phyloP scores from a whole-genome alignment of 495 filamentous ascomycete species.

The Penicillium fimorum region DNA sequence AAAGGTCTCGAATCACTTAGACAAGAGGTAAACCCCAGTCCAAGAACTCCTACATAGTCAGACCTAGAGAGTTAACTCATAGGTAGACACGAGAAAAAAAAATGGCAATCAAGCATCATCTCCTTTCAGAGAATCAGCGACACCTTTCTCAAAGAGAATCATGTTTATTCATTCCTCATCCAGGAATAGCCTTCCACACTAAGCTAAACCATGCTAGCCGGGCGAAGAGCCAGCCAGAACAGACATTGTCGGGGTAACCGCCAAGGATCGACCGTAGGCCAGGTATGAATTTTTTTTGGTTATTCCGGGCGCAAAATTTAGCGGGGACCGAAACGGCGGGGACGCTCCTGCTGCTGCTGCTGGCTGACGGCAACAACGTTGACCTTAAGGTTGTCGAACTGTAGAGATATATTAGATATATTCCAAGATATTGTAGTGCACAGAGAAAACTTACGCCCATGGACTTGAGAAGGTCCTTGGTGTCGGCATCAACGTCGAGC shows the following conservation, averaged over 20 bases:
- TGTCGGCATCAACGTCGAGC: conserved; percentile 93
- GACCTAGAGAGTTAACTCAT: conserved; percentile 9
- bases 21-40: neutral
- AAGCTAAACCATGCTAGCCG: conserved; percentile 37
- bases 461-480: conserved; percentile 97
- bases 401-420: conserved; percentile 18
- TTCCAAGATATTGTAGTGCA: neutral
- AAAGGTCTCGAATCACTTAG: conserved; percentile 15
- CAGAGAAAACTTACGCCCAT: conserved; percentile 74
- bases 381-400: conserved; percentile 98
- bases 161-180: conserved; percentile 58
- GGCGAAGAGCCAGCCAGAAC: conserved; percentile 23
- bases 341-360: conserved; percentile 77
- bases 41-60: conserved; percentile 27
- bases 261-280: conserved; percentile 38
- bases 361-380: conserved; percentile 86
- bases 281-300: conserved; percentile 33
- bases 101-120: conserved; percentile 94
- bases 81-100: conserved; percentile 39
- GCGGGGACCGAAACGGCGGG: conserved; percentile 60
- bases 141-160: conserved; percentile 69
- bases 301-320: conserved; percentile 31
- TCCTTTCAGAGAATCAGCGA: conserved; percentile 73
- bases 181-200: conserved; percentile 32
- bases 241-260: conserved; percentile 30